A percentile compares a stretch with the other conserved stretches of the same genome.
phyloP scores from a whole-genome alignment of 2,329 filamentous ascomycete genomes.

The Diaporthe sp. region DNA sequence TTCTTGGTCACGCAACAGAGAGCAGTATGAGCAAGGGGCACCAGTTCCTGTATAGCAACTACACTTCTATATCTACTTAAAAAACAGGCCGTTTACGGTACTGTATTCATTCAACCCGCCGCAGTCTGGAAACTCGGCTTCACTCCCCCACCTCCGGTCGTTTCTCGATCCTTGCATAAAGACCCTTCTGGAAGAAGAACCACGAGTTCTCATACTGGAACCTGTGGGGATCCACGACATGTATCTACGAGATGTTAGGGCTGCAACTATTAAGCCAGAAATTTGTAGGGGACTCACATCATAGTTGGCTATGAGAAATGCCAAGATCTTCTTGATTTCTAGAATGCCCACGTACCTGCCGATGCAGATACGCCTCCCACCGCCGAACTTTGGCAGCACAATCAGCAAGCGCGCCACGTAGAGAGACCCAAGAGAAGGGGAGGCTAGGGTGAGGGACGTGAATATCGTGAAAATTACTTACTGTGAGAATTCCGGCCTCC shows the following conservation, averaged over 20 bases:
- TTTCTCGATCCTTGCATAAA: conserved; percentile 32
- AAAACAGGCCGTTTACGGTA: too few relatives aligned
- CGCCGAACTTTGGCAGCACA: conserved; percentile 43
- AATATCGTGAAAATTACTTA: conserved; percentile 26
- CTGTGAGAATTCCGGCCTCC: conserved; percentile 44
- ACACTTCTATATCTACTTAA: neutral
- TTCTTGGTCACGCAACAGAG: neutral
- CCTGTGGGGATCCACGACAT: conserved; percentile 26
- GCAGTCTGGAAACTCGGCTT: neutral
- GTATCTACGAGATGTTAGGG: conserved; percentile 12
- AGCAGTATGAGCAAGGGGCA: neutral
- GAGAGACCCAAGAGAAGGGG: neutral
- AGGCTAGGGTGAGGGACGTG: neutral
- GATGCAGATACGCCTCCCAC: conserved; percentile 47
- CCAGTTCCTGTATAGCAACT: neutral
- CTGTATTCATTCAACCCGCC: neutral
- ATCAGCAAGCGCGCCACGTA: conserved; percentile 10
- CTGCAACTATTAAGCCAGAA: neutral
- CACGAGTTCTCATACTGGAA: conserved; percentile 30
- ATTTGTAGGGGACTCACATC: conserved; percentile 43
- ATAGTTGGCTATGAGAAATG: conserved; percentile 47
- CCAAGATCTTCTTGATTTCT: conserved; percentile 49
- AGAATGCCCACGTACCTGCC: conserved; percentile 48
- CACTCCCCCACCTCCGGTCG: neutral
- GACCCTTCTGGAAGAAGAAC: conserved; percentile 33